Evolutionary conservation across 225 moss, liverwort and hornwort genomes (phyloP), one percentile per base, ranked within the genome.

Genomic region (Bryoerythrophyllum caledonicum): DNA sequence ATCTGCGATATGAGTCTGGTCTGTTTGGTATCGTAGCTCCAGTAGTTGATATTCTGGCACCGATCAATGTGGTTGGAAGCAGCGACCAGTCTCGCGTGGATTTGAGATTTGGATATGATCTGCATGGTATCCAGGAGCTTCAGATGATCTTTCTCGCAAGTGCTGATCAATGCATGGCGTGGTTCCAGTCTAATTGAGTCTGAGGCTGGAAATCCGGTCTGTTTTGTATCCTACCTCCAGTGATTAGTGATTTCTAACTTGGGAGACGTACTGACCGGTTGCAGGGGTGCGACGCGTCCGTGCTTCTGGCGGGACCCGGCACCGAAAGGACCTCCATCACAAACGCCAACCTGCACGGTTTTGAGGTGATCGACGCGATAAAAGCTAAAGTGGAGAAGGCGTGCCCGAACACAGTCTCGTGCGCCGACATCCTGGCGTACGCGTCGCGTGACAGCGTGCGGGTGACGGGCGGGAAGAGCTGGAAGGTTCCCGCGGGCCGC

Each of bases 391-490:
- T 86, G 24, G 86, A 86, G 86, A 37, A 71, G 51, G 79, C 9
- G 0, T 82, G 86, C 54, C 82, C 77, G 0, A 35, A 63, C n/a
- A 70, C 65, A 0, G 80, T 86, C 7, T 86, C 86, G 0, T 86
- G 86, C 11, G 86, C 86, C 5, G 86, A 86, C 37, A 80, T 86
- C 35, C 49, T 86, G 46, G 82, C 86, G 0, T 83, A 58, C 19
- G 82, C 86, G 10, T 65, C 82, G 0, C 80, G 86, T 21, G 86
- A 86, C 73, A 4, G 49, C 0, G 79, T 85, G 30, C 41, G 48
- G 0, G 25, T 79, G 20, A 83, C 82, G 0, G 80, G 80, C 2
- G 82, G 86, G 3, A 24, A 7, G 6, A 28, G 37, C 60, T 86
- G 86, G 86, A 67, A 57, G 49, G 86, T 86, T 7, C 49, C 20